Evolutionary conservation across 768 basidiomycete species (phyloP).

Genomic region (Wakefieldia striispora): DNA sequence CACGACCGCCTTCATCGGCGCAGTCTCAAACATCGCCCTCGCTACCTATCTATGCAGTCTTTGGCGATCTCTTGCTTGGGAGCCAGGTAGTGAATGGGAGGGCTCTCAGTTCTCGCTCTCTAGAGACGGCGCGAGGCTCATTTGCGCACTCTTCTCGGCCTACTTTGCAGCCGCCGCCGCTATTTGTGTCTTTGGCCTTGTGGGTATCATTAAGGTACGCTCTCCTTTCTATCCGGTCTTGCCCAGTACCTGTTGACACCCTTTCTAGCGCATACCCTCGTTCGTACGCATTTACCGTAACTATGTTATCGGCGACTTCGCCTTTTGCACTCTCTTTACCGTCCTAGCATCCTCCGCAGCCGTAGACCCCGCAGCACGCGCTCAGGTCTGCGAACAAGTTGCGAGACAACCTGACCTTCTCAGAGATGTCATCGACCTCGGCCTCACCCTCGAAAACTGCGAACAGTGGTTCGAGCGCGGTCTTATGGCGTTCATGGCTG

Average conservation of each 20-base stretch:
- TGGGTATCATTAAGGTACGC: conserved; percentile 67
- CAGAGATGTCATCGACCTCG: conserved; percentile 66
- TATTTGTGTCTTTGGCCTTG: conserved; percentile 63
- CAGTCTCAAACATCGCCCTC: conserved; percentile 39
- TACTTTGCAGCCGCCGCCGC: conserved; percentile 67
- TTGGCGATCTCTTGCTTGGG: conserved; percentile 46
- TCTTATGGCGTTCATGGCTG: conserved; percentile 53
- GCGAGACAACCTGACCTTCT: conserved; percentile 75
- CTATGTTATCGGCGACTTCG: conserved; percentile 77
- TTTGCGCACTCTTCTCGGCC: conserved; percentile 61
- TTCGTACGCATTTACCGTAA: conserved; percentile 80
- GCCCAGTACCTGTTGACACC: neutral
- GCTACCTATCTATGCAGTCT: conserved; percentile 40
- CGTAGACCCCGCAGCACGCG: conserved; percentile 52
- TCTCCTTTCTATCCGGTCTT: neutral
- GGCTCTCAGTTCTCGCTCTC: conserved; percentile 40
- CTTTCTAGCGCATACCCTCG: conserved; percentile 53
- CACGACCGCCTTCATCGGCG: conserved; percentile 38
- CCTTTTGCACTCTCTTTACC: conserved; percentile 62
- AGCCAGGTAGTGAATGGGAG: conserved; percentile 50
- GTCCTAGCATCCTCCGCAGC: conserved; percentile 55
- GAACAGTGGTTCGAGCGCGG: conserved; percentile 75
- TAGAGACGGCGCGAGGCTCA: conserved; percentile 41
- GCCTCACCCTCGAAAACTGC: conserved; percentile 76
- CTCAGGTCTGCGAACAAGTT: conserved; percentile 69